These are phyloP conservation scores for Erythrobasidium yunnanense DNA, from an alignment of 768 basidiomycete species.

Conservation along the genomic window DNA sequence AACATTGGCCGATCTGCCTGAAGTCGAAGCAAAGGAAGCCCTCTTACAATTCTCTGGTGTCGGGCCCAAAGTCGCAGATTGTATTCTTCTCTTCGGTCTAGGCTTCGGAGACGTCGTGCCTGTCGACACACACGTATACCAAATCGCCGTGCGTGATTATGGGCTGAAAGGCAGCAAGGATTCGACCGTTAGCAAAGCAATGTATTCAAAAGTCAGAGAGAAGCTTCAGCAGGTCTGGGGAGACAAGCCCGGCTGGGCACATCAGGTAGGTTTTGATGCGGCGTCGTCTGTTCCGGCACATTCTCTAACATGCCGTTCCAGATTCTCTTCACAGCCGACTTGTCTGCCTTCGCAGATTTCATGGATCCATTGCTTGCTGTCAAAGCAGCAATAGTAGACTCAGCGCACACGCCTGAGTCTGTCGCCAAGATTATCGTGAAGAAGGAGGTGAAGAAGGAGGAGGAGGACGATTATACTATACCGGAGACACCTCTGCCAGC, in stretches of 20 bases:
- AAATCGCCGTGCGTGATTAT: slow-evolving; percentile 54
- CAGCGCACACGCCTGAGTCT: too few relatives aligned
- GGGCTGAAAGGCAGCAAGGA: slow-evolving; percentile 44
- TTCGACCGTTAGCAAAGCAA: slow-evolving; percentile 56
- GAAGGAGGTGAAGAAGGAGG: slow-evolving; percentile 1
- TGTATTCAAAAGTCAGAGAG: slow-evolving; percentile 61
- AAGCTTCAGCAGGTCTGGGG: slow-evolving; percentile 64
- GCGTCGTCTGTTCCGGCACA: not conserved
- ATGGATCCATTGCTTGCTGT: too few relatives aligned
- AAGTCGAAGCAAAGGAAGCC: slow-evolving; percentile 50
- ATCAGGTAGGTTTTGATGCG: slow-evolving; percentile 41
- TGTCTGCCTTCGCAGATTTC: slow-evolving; percentile 18
- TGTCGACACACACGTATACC: slow-evolving; percentile 89
- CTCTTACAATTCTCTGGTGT: slow-evolving; percentile 78
- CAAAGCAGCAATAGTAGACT: too few relatives aligned
- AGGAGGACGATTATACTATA: not conserved
- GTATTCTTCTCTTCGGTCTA: slow-evolving; percentile 40
- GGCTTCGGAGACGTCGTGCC: slow-evolving; percentile 70
- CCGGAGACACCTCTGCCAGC: not conserved
- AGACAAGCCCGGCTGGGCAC: slow-evolving; percentile 78
- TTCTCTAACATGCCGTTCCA: not conserved
- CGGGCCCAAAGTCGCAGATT: slow-evolving; percentile 93
- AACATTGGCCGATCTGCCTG: slow-evolving; percentile 20
- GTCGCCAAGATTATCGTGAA: too few relatives aligned
- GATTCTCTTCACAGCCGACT: slow-evolving; percentile 30